phyloP scores from a whole-genome alignment of 768 basidiomycete species.

The Lactarius indigo region DNA sequence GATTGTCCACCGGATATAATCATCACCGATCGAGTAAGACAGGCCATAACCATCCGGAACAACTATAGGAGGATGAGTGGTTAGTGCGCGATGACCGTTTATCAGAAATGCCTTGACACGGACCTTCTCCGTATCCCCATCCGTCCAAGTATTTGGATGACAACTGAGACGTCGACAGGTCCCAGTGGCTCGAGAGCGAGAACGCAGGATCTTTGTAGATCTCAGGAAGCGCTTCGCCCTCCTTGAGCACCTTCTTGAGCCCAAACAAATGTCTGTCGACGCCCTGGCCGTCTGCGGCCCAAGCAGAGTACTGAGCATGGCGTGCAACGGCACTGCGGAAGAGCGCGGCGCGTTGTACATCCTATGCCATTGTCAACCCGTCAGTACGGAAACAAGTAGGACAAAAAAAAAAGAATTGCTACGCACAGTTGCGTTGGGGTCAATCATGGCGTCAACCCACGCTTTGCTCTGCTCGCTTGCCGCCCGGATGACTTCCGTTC shows the following conservation, averaged over 20 bases:
- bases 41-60: conserved; percentile 93
- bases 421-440: conserved; percentile 47
- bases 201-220: conserved; percentile 76
- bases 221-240: conserved; percentile 68
- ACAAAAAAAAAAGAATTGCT: neutral
- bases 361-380: conserved; percentile 36
- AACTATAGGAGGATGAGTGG: conserved; percentile 42
- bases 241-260: conserved; percentile 73
- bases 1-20: conserved; percentile 87
- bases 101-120: conserved; percentile 27
- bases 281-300: conserved; percentile 93
- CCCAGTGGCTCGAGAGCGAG: conserved; percentile 78
- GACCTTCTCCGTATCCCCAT: conserved; percentile 97
- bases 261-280: conserved; percentile 97
- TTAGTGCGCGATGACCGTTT: neutral
- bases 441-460: conserved; percentile 89
- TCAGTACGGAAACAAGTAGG: neutral
- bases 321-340: conserved; percentile 73
- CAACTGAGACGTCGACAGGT: conserved; percentile 89
- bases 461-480: conserved; percentile 78
- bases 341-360: conserved; percentile 54
- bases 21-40: conserved; percentile 83
- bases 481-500: conserved; percentile 93
- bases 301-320: conserved; percentile 82
- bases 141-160: conserved; percentile 80